Percentiles rank a stretch among this genome's conserved stretches.
phyloP scores from a whole-genome alignment of 2,329 filamentous ascomycete species.

The Alternaria brassicicola region DNA sequence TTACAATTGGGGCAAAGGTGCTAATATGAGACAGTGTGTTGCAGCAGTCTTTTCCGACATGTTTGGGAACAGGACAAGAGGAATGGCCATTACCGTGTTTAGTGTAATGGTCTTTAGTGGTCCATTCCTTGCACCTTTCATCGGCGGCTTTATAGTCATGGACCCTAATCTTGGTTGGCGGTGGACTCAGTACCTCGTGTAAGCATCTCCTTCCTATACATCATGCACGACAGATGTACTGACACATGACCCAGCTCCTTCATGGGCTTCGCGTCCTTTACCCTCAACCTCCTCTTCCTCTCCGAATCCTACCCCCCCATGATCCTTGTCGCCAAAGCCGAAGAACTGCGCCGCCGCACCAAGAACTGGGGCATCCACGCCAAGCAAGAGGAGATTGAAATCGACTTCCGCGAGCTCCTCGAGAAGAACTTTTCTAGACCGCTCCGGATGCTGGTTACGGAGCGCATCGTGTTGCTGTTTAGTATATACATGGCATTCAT shows the following conservation, averaged over 20 bases:
- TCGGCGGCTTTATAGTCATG: conserved; percentile 61
- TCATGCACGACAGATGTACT: not conserved
- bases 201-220: not conserved
- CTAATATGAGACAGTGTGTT: conserved; percentile 43
- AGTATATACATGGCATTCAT: conserved; percentile 47
- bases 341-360: conserved; percentile 60
- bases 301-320: conserved; percentile 64
- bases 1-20: not conserved
- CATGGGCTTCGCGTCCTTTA: conserved; percentile 60
- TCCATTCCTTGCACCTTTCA: conserved; percentile 60
- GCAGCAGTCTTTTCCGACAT: conserved; percentile 64
- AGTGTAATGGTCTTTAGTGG: conserved; percentile 59
- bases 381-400: conserved; percentile 60
- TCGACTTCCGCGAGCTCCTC: conserved; percentile 57
- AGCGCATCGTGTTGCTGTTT: conserved; percentile 55
- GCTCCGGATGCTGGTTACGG: conserved; percentile 55
- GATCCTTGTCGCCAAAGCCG: conserved; percentile 62
- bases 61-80: conserved; percentile 54
- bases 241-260: conserved; percentile 41
- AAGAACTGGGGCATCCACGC: conserved; percentile 69
- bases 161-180: conserved; percentile 59
- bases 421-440: conserved; percentile 62
- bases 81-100: conserved; percentile 57
- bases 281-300: conserved; percentile 60
- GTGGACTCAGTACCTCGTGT: conserved; percentile 62